phyloP scores from a whole-genome alignment of 2,329 filamentous ascomycete genomes.

The Tolypocladium guangdongense region DNA sequence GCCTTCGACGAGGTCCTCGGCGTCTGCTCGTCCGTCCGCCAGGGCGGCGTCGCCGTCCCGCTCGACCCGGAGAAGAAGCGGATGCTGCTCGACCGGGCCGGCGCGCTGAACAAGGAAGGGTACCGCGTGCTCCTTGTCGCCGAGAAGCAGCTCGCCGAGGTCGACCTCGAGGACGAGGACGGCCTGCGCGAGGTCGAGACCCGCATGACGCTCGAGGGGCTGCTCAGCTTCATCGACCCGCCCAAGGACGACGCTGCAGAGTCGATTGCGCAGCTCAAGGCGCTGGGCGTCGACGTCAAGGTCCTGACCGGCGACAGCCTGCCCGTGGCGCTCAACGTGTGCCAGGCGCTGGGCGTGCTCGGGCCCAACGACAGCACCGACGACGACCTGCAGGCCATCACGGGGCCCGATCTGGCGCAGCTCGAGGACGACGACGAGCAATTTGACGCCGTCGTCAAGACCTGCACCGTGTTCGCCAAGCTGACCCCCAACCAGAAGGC shows the following conservation, averaged over 20 bases:
- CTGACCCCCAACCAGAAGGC: constrained; percentile 16
- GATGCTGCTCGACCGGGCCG: constrained; percentile 6
- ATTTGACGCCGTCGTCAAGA: constrained; percentile 11
- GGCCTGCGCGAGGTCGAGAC: constrained; percentile 11
- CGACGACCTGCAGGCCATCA: constrained; percentile 12
- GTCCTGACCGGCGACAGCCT: constrained; percentile 17
- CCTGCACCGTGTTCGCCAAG: constrained; percentile 17
- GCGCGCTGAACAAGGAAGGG: constrained; percentile 8
- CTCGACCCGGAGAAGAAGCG: constrained; percentile 8
- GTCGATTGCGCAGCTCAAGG: constrained; percentile 11
- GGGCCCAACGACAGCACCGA: constrained; percentile 6
- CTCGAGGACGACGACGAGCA: constrained; percentile 7
- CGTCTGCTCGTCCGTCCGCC: constrained; percentile 10
- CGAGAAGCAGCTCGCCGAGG: constrained; percentile 7
- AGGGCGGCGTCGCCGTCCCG: constrained; percentile 5
- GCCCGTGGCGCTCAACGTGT: constrained; percentile 17
- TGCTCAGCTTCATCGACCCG: constrained; percentile 17
- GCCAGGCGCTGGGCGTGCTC: constrained; percentile 11
- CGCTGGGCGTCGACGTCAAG: constrained; percentile 15
- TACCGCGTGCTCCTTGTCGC: constrained; percentile 15
- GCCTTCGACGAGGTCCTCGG: constrained; percentile 16
- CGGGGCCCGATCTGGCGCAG: constrained; percentile 11
- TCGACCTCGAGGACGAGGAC: constrained; percentile 9
- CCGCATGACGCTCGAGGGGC: constrained; percentile 14
- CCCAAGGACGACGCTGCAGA: constrained; percentile 16